These are phyloP conservation scores for Sporopachydermia quercuum DNA, from an alignment of 805 yeast genomes.

Conservation along the genomic window DNA sequence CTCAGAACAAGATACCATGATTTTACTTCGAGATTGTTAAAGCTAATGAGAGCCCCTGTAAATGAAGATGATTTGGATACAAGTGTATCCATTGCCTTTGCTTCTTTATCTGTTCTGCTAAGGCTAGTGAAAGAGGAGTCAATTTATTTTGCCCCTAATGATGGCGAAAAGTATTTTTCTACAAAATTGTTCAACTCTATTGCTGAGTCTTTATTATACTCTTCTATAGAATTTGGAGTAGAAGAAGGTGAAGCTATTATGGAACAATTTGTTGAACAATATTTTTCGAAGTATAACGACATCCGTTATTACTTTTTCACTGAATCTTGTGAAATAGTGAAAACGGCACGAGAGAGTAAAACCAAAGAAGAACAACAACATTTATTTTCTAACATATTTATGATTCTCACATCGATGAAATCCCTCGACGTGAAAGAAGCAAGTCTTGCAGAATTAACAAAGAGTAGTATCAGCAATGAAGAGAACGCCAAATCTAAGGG, in stretches of 20 bases:
- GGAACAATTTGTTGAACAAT: slow-evolving; percentile 40
- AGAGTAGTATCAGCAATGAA: slow-evolving; percentile 9
- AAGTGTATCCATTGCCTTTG: slow-evolving; percentile 33
- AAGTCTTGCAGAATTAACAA: slow-evolving; percentile 17
- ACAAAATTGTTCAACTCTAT: slow-evolving; percentile 30
- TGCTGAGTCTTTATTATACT: slow-evolving; percentile 20
- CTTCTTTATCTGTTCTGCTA: slow-evolving; percentile 13
- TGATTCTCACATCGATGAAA: slow-evolving; percentile 12
- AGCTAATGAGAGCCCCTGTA: slow-evolving; percentile 24
- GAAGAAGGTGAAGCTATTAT: slow-evolving; percentile 31
- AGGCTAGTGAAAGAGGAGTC: slow-evolving; percentile 45
- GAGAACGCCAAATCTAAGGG: slow-evolving; percentile 10
- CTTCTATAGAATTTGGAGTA: slow-evolving; percentile 23
- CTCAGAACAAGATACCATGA: slow-evolving; percentile 39
- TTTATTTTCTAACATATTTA: slow-evolving; percentile 8
- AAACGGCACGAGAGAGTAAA: slow-evolving; percentile 14
- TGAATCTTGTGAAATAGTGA: slow-evolving; percentile 23
- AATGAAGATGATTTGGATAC: slow-evolving; percentile 31
- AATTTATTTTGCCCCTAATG: slow-evolving; percentile 31
- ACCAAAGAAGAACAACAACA: slow-evolving; percentile 8
- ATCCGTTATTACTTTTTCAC: slow-evolving; percentile 59
- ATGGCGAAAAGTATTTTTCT: slow-evolving; percentile 49
- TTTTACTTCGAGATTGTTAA: slow-evolving; percentile 31
- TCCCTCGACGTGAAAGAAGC: slow-evolving; percentile 16
- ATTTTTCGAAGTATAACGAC: slow-evolving; percentile 53